Evolutionary conservation across 2,329 filamentous ascomycete species (phyloP).

Genomic region (Talaromyces sp.): DNA sequence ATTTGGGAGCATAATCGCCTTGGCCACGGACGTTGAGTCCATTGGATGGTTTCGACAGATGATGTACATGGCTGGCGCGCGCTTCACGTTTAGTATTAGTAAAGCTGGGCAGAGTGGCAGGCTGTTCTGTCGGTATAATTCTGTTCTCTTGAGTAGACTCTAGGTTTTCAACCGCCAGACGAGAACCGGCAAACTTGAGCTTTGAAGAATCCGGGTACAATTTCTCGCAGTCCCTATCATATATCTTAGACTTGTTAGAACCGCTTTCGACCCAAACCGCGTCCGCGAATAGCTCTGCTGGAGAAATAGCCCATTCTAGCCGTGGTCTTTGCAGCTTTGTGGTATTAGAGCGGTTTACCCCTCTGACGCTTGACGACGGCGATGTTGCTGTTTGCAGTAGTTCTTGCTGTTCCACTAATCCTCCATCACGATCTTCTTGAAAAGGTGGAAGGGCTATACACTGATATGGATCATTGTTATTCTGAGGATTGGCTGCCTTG

Average conservation of each 20-base stretch:
- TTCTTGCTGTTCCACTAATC: conserved; percentile 19
- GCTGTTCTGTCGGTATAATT: conserved; percentile 15
- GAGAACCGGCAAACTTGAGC: conserved; percentile 23
- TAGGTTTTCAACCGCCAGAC: conserved; percentile 16
- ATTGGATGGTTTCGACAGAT: conserved; percentile 55
- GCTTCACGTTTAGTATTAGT: conserved; percentile 35
- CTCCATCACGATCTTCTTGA: conserved; percentile 22
- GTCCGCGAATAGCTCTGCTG: conserved; percentile 83
- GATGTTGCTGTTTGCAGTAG: conserved; percentile 23
- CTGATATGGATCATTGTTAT: conserved; percentile 43
- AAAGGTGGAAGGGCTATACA: conserved; percentile 43
- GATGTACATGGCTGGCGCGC: conserved; percentile 52
- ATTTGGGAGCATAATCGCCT: conserved; percentile 48
- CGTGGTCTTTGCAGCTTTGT: conserved; percentile 64
- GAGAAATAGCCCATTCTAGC: conserved; percentile 78
- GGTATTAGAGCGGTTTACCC: conserved; percentile 40
- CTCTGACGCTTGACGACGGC: conserved; percentile 39
- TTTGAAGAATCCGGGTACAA: conserved; percentile 49
- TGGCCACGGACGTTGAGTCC: conserved; percentile 42
- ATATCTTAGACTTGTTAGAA: conserved; percentile 72
- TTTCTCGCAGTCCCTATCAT: conserved; percentile 69
- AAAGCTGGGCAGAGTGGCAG: conserved; percentile 37
- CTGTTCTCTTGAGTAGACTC: neutral
- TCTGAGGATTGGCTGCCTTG: conserved; percentile 44
- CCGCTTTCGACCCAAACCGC: conserved; percentile 83